A percentile compares a stretch with the other conserved stretches of the same genome.
phyloP scores from a whole-genome alignment of 2,329 filamentous ascomycete genomes.

The Diaporthe sp. region DNA sequence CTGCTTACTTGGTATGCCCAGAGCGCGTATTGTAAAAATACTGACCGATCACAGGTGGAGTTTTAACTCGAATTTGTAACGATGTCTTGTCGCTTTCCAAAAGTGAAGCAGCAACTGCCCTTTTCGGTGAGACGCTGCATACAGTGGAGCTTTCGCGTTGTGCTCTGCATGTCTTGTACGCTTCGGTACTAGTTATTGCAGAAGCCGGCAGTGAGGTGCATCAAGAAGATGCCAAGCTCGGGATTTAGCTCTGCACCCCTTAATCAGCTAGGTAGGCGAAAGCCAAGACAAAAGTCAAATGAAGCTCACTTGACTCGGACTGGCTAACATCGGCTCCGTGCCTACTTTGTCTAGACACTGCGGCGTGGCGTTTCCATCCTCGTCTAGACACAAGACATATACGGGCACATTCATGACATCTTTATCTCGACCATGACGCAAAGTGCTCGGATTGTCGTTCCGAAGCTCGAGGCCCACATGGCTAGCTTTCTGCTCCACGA shows the following conservation, averaged over 20 bases:
- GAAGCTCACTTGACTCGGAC: slow-evolving; percentile 6
- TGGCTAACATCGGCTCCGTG: background rate
- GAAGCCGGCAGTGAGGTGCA: slow-evolving; percentile 23
- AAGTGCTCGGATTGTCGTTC: background rate
- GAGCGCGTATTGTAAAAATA: background rate
- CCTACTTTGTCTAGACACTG: background rate
- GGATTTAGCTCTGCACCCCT: slow-evolving; percentile 8
- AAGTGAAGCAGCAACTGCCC: background rate
- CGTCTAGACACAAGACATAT: background rate
- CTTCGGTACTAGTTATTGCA: slow-evolving; percentile 16
- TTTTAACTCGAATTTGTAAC: background rate
- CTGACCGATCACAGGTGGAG: slow-evolving; percentile 7
- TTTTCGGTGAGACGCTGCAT: too few relatives aligned
- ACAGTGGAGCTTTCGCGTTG: background rate
- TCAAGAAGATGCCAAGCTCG: background rate
- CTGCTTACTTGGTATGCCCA: background rate
- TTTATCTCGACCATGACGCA: background rate
- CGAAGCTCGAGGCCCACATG: background rate
- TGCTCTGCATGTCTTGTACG: slow-evolving; percentile 6
- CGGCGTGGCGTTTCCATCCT: background rate
- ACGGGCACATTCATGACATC: background rate
- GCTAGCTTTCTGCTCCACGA: background rate
- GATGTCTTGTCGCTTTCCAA: background rate
- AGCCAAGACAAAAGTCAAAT: slow-evolving; percentile 27
- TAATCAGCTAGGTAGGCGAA: background rate